Conservation (phyloP, 179 eudicot species). For the Sideroxylon spinosum region DNA sequence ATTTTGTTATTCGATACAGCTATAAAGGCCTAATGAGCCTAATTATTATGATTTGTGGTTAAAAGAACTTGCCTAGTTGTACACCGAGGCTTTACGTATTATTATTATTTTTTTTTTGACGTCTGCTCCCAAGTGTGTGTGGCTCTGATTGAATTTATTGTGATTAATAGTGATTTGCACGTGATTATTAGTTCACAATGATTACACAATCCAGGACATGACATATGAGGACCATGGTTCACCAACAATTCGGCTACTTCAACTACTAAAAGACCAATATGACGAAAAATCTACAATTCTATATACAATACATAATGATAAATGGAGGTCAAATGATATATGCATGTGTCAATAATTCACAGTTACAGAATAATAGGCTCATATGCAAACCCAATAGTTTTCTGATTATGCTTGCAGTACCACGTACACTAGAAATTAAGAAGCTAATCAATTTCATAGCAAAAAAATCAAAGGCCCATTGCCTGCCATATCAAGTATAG, state of each 20-base stretch:
- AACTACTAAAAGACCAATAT: neutral
- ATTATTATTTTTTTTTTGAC: no score
- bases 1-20: no score
- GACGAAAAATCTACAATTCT: neutral
- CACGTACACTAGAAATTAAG: neutral
- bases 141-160: no score
- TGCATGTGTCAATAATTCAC: neutral
- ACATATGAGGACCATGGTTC: neutral
- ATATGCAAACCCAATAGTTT: neutral
- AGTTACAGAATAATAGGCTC: neutral
- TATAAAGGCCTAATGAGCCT: no score
- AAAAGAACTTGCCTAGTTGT: no score
- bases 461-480: conserved; percentile 4
- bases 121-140: no score
- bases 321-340: neutral
- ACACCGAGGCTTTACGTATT: no score
- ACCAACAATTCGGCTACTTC: neutral
- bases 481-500: neutral
- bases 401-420: neutral
- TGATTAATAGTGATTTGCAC: no score
- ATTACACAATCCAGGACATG: no score
- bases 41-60: no score
- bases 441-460: neutral
- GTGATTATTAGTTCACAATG: no score
- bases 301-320: neutral